Percentiles rank a stretch among this genome's conserved stretches.
phyloP scores from a whole-genome alignment of 768 basidiomycete species.

The Leucosporidium creatinivorum region DNA sequence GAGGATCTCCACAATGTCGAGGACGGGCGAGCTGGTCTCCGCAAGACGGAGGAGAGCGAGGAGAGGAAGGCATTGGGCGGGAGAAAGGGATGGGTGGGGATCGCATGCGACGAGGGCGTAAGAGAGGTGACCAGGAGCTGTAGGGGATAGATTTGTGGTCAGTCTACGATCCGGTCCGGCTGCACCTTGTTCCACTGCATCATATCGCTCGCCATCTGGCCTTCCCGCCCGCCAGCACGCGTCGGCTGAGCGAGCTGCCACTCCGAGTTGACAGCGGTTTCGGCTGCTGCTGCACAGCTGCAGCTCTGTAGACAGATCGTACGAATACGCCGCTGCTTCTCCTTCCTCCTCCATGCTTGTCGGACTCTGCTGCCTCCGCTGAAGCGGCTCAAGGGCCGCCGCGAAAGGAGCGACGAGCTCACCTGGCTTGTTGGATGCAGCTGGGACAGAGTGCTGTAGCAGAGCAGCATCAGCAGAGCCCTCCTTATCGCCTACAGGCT shows the following conservation, averaged over 20 bases:
- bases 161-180: not conserved
- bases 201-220: not conserved
- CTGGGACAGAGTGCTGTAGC: slow-evolving; percentile 5
- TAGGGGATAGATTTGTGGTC: too few species aligned
- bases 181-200: not conserved
- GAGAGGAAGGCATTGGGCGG: slow-evolving; percentile 25
- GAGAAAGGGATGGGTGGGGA: slow-evolving; percentile 31
- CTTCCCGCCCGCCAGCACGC: not conserved
- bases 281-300: not conserved
- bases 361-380: not conserved
- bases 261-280: not conserved
- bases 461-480: too few species aligned
- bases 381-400: too few species aligned
- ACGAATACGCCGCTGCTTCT: not conserved
- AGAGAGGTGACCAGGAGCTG: slow-evolving; percentile 27
- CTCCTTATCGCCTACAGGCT: not conserved
- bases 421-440: slow-evolving; percentile 20
- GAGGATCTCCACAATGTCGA: slow-evolving; percentile 24
- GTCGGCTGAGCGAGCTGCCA: not conserved
- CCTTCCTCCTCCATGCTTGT: not conserved
- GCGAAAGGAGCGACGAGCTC: not conserved
- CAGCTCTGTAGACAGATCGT: not conserved
- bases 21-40: slow-evolving; percentile 15
- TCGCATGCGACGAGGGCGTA: slow-evolving; percentile 20
- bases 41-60: slow-evolving; percentile 15